These are phyloP conservation scores for Erodium texanum DNA, from an alignment of 441 rosid genomes.

Conservation along the genomic window DNA sequence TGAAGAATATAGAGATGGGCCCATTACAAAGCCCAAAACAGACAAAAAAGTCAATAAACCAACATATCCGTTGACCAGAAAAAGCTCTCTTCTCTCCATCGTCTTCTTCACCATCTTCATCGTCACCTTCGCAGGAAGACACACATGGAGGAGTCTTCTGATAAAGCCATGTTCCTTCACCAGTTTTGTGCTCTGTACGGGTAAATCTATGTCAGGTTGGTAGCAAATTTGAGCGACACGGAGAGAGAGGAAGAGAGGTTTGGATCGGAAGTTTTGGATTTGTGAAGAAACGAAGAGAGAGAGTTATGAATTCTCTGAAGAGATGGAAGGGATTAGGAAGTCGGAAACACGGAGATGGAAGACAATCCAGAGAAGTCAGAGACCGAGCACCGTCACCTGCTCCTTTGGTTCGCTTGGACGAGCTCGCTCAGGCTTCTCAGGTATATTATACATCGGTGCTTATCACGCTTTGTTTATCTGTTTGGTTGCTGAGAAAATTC, in stretches of 20 bases:
- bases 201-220: background rate
- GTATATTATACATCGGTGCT: constrained; percentile 20
- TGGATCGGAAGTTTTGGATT: constrained; percentile 2
- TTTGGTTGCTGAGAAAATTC: background rate
- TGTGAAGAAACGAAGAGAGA: background rate
- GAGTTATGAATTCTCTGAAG: background rate
- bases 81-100: background rate
- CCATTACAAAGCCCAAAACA: background rate
- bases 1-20: no score
- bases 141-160: background rate
- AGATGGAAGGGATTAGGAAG: constrained; percentile 1
- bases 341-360: constrained; percentile 1
- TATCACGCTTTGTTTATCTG: background rate
- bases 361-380: background rate
- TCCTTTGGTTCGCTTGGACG: constrained; percentile 29
- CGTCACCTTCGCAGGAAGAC: background rate
- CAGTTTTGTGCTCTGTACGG: background rate
- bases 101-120: background rate
- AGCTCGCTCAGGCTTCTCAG: constrained; percentile 70
- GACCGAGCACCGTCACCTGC: background rate
- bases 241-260: background rate
- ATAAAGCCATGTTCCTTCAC: background rate
- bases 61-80: background rate
- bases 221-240: background rate
- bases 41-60: background rate